Evolutionary conservation across 2,329 filamentous ascomycete species (phyloP).

Genomic region (Botrytis medusae): DNA sequence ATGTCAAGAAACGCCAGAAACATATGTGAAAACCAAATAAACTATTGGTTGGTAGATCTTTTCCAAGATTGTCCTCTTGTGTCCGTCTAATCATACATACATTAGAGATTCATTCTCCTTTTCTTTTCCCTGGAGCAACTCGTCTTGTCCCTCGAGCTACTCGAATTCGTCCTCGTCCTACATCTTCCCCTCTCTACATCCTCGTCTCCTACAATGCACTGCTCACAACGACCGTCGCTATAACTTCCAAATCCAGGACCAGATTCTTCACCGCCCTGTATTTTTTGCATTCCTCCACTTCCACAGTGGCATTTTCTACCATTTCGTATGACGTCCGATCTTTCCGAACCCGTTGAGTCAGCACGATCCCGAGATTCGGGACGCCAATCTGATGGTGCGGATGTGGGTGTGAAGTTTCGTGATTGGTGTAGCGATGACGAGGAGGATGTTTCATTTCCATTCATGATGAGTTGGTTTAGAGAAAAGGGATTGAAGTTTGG

Average conservation of each 20-base stretch:
- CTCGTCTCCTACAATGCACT: not conserved
- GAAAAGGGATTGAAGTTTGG: conserved; percentile 2
- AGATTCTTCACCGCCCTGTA: not conserved
- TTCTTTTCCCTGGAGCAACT: conserved; percentile 8
- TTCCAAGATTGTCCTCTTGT: not conserved
- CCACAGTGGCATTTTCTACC: not conserved
- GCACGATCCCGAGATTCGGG: not conserved
- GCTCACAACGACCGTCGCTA: not conserved
- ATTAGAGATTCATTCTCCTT: conserved; percentile 4
- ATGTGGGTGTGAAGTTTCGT: conserved; percentile 6
- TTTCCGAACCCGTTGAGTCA: not conserved
- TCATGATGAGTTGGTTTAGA: conserved; percentile 18
- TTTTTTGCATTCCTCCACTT: not conserved
- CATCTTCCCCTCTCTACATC: conserved; percentile 11
- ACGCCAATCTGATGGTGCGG: conserved; percentile 12
- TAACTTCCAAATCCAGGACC: not conserved
- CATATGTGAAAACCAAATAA: not conserved
- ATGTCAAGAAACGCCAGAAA: not conserved
- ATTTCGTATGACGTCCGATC: not conserved
- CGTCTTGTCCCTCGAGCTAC: conserved; percentile 5
- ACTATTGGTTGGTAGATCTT: not conserved
- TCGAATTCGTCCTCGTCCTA: conserved; percentile 15
- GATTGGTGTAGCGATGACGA: not conserved
- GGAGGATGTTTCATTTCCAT: not conserved
- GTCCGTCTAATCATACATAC: not conserved